These are phyloP conservation scores for Botrytis porri DNA, from an alignment of 2,329 filamentous ascomycete species.

Conservation along the genomic window DNA sequence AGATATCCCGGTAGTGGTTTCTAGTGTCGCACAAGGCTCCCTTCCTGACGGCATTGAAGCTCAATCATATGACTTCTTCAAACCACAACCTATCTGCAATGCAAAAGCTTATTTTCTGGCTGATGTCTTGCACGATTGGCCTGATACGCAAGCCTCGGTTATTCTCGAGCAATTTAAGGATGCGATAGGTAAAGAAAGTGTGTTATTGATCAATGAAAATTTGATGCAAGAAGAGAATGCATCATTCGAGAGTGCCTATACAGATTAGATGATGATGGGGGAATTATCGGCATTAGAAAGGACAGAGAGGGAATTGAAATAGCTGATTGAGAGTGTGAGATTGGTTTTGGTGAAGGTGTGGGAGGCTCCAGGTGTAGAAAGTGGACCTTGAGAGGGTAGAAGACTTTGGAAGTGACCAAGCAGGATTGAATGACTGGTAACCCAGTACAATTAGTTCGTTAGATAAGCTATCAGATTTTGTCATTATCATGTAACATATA, in stretches of 20 bases:
- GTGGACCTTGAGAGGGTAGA: neutral
- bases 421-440: neutral
- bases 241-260: neutral
- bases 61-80: slow-evolving; percentile 8
- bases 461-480: too few species aligned
- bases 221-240: slow-evolving; percentile 9
- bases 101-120: slow-evolving; percentile 16
- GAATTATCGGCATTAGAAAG: slow-evolving; percentile 14
- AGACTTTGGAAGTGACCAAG: slow-evolving; percentile 13
- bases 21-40: neutral
- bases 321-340: neutral
- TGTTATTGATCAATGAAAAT: slow-evolving; percentile 13
- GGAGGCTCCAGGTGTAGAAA: neutral
- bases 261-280: slow-evolving; percentile 12
- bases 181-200: slow-evolving; percentile 1
- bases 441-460: neutral
- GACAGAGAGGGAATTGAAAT: neutral
- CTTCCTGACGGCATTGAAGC: slow-evolving; percentile 8
- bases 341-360: slow-evolving; percentile 4
- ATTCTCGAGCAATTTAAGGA: slow-evolving; percentile 10
- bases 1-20: slow-evolving; percentile 3
- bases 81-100: neutral
- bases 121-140: slow-evolving; percentile 12
- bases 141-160: slow-evolving; percentile 6
- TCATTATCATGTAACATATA: neutral